A percentile compares a stretch with the other conserved stretches of the same genome.
Evolutionary conservation across 2,329 filamentous ascomycete genomes (phyloP).

Genomic region (Leptographium wingfieldii): DNA sequence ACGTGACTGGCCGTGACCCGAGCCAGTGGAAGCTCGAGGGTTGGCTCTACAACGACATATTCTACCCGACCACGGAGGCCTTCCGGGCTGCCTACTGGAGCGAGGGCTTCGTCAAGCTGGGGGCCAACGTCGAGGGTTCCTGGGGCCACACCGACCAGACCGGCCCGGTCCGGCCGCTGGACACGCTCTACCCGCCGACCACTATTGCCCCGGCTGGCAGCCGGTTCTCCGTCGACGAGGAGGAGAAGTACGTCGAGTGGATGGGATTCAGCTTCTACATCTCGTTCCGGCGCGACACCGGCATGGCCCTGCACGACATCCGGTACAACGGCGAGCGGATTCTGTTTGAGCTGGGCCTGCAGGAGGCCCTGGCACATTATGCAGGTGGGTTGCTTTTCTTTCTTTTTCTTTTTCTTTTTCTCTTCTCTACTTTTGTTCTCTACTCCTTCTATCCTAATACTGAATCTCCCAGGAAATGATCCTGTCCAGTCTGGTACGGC

Average conservation of each 20-base stretch:
- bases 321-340: conserved; percentile 40
- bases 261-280: conserved; percentile 41
- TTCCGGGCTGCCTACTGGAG: conserved; percentile 31
- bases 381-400: conserved; percentile 8
- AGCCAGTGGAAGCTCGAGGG: conserved; percentile 35
- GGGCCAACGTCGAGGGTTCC: conserved; percentile 32
- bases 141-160: conserved; percentile 31
- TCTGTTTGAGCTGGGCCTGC: conserved; percentile 41
- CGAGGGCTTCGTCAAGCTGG: conserved; percentile 31
- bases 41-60: conserved; percentile 42
- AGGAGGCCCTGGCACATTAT: conserved; percentile 43
- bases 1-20: conserved; percentile 38
- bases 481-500: conserved; percentile 30
- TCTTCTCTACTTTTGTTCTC: no score
- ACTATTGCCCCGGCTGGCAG: conserved; percentile 24
- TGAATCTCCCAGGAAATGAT: conserved; percentile 19
- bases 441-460: no score
- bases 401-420: no score
- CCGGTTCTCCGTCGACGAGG: conserved; percentile 28
- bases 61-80: conserved; percentile 35
- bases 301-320: conserved; percentile 37
- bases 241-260: conserved; percentile 34
- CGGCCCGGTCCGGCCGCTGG: conserved; percentile 22
- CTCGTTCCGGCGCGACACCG: conserved; percentile 33
- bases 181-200: conserved; percentile 24